A percentile compares a stretch with the other conserved stretches of the same genome.
Conservation (phyloP, 257 asterid genomes). For the Rhazya stricta region DNA sequence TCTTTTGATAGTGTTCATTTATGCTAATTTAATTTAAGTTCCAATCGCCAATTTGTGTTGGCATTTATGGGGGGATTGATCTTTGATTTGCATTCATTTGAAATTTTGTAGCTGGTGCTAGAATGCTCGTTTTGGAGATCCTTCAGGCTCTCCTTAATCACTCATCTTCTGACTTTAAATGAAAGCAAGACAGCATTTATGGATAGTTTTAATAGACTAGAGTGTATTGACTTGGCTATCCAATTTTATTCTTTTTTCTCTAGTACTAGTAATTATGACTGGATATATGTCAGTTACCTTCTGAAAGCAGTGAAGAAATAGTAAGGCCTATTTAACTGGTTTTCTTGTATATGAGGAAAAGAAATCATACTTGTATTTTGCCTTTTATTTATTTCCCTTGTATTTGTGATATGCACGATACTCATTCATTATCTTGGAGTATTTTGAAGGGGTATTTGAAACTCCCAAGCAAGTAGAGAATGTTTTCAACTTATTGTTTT, state of each 20-base stretch:
- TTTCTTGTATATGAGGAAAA: conserved; percentile 1
- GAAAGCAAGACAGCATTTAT: conserved; percentile 12
- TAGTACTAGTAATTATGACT: background rate
- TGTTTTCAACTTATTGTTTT: background rate
- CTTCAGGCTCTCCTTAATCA: conserved; percentile 5
- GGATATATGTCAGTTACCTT: conserved; percentile 2
- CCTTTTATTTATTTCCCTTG: background rate
- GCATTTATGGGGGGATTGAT: conserved; percentile 16
- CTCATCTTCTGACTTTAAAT: background rate
- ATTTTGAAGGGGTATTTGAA: background rate
- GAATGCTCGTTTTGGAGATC: conserved; percentile 8
- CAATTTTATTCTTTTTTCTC: background rate
- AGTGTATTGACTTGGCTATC: conserved; percentile 2
- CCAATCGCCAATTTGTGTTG: background rate
- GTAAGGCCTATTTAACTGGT: background rate
- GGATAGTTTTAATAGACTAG: background rate
- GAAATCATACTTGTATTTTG: background rate
- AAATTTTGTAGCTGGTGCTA: conserved; percentile 5
- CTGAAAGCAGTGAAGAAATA: background rate
- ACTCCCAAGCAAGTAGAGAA: background rate
- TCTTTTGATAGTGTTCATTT: background rate
- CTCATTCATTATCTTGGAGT: background rate
- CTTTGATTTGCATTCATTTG: conserved; percentile 16
- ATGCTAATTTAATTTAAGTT: conserved; percentile 4
- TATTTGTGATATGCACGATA: background rate